Conservation (phyloP, 441 rosid species). For the Jatropha podagrica region DNA sequence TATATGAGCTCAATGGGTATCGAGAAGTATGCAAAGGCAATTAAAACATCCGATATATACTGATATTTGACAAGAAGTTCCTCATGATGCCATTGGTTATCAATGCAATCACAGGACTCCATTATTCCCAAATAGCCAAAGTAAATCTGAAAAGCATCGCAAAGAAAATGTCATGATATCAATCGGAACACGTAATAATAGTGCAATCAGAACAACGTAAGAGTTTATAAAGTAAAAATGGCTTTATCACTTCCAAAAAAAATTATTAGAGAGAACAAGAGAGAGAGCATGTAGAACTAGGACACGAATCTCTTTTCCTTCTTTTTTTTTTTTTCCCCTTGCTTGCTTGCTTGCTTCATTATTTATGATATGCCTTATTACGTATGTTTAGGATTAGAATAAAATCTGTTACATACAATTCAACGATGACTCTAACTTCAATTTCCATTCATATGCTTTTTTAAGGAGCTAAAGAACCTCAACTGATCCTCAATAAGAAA, state of each 20-base stretch:
- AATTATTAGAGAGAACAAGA: neutral
- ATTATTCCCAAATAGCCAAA: constrained; percentile 31
- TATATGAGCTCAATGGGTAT: constrained; percentile 88
- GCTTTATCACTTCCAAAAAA: neutral
- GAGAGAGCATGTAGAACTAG: neutral
- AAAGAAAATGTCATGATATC: neutral
- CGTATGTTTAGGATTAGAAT: neutral
- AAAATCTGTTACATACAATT: neutral
- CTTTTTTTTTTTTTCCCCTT: neutral
- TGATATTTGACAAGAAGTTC: constrained; percentile 83
- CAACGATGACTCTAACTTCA: too few relatives aligned
- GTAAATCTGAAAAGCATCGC: constrained; percentile 34
- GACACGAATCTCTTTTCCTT: neutral
- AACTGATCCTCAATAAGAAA: neutral
- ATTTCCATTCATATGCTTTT: neutral
- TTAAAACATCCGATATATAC: constrained; percentile 84
- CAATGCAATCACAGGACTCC: constrained; percentile 90
- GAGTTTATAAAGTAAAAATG: neutral
- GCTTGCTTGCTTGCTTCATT: neutral
- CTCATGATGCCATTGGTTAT: constrained; percentile 65
- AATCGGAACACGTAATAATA: constrained; percentile 3
- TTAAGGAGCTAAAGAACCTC: neutral
- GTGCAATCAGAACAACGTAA: neutral
- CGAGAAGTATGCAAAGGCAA: constrained; percentile 91
- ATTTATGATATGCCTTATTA: neutral